phyloP scores from a whole-genome alignment of 2,329 filamentous ascomycete genomes.

The Phoma herbarum region DNA sequence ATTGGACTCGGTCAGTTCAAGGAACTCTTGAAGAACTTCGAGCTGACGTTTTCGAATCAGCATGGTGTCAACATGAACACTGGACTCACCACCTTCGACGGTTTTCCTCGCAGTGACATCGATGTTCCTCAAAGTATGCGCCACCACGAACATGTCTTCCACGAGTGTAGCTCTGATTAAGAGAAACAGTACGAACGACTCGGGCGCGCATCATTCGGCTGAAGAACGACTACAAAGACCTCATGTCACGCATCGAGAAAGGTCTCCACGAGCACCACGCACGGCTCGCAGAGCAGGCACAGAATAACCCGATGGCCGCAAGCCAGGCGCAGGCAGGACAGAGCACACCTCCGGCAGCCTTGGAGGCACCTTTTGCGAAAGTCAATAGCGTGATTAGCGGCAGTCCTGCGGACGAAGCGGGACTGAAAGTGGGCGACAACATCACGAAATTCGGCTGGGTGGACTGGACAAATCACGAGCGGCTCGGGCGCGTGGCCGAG shows the following conservation, averaged over 20 bases:
- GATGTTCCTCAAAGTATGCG: slow-evolving; percentile 89
- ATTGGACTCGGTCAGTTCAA: slow-evolving; percentile 77
- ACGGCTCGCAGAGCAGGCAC: slow-evolving; percentile 61
- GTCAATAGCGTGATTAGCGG: slow-evolving; percentile 82
- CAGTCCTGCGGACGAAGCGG: slow-evolving; percentile 85
- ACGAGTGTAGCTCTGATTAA: slow-evolving; percentile 26
- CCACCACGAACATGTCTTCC: not conserved
- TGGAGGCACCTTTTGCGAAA: slow-evolving; percentile 79
- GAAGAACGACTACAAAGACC: slow-evolving; percentile 89
- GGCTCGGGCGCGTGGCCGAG: slow-evolving; percentile 84
- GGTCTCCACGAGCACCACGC: slow-evolving; percentile 91
- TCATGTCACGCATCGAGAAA: slow-evolving; percentile 85
- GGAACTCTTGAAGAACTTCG: not conserved
- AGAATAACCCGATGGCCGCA: slow-evolving; percentile 49
- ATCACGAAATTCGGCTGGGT: slow-evolving; percentile 87
- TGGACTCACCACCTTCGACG: slow-evolving; percentile 83
- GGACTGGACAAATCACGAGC: slow-evolving; percentile 85
- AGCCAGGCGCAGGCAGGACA: slow-evolving; percentile 31
- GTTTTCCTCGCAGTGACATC: slow-evolving; percentile 90
- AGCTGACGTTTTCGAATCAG: slow-evolving; percentile 59
- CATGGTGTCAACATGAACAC: slow-evolving; percentile 95
- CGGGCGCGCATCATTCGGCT: slow-evolving; percentile 87
- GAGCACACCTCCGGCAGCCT: slow-evolving; percentile 41
- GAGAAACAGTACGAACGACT: slow-evolving; percentile 82
- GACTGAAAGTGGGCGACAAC: slow-evolving; percentile 79